These are phyloP conservation scores for Gaultheria prostrata DNA, from an alignment of 148 eudicot genomes.

Conservation along the genomic window DNA sequence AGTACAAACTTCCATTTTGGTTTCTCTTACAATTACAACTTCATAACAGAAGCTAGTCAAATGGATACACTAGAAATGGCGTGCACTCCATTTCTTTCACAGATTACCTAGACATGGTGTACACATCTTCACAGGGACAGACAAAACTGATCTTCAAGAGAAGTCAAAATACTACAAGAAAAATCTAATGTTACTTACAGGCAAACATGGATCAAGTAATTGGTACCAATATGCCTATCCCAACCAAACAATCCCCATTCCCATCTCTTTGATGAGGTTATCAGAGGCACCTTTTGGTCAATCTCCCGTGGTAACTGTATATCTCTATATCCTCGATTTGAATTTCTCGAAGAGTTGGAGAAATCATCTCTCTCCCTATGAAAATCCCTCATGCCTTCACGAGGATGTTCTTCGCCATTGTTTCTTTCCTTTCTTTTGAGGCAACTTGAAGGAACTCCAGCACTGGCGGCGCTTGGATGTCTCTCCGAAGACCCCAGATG, in stretches of 20 bases:
- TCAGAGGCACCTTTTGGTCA: neutral
- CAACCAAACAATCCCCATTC: neutral
- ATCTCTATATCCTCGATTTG: neutral
- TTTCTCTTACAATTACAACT: neutral
- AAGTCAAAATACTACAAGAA: neutral
- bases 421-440: constrained; percentile 66
- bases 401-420: constrained; percentile 79
- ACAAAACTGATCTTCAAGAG: neutral
- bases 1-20: neutral
- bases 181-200: constrained; percentile 23
- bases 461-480: constrained; percentile 84
- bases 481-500: constrained; percentile 88
- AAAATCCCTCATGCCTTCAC: constrained; percentile 4
- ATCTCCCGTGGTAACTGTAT: constrained; percentile 8
- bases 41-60: neutral
- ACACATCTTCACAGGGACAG: neutral
- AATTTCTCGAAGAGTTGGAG: neutral
- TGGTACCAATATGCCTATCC: neutral
- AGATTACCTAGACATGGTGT: neutral
- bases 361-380: neutral
- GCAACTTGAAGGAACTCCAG: constrained; percentile 92
- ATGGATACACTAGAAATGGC: neutral
- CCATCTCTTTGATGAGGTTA: constrained; percentile 16
- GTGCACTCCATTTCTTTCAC: neutral
- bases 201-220: neutral